Evolutionary conservation across 2,329 filamentous ascomycete genomes (phyloP).

Genomic region (Fusarium denticulatum): DNA sequence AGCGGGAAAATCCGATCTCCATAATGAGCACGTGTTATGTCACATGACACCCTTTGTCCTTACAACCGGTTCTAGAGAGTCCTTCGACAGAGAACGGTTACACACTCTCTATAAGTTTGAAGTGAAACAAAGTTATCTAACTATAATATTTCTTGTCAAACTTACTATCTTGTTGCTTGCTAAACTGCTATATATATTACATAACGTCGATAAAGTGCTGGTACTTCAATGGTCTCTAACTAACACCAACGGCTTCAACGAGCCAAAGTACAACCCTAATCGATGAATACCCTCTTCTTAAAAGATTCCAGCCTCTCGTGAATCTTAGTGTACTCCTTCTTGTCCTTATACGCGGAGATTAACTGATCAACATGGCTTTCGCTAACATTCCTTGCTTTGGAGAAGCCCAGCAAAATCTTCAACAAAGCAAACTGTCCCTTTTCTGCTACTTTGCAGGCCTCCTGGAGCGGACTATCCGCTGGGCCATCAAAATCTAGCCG

Average conservation of each 20-base stretch:
- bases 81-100: not conserved
- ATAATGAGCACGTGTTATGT: slow-evolving; percentile 42
- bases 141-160: not conserved
- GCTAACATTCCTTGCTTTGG: not conserved
- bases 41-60: slow-evolving; percentile 43
- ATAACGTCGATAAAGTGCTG: not conserved
- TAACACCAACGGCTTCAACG: not conserved
- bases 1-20: slow-evolving; percentile 52
- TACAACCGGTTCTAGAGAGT: not conserved
- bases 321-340: not conserved
- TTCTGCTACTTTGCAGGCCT: slow-evolving; percentile 1
- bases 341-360: not conserved
- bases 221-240: not conserved
- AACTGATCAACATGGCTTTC: not conserved
- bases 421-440: not conserved
- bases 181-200: not conserved
- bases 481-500: not conserved
- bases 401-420: not conserved
- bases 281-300: not conserved
- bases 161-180: not conserved
- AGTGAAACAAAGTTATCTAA: not conserved
- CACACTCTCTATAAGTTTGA: not conserved
- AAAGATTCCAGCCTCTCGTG: not conserved
- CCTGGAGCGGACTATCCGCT: not conserved
- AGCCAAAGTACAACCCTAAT: not conserved